Conservation (phyloP, 1,284 basidiomycete genomes). For the Trichosporon sp. region DNA sequence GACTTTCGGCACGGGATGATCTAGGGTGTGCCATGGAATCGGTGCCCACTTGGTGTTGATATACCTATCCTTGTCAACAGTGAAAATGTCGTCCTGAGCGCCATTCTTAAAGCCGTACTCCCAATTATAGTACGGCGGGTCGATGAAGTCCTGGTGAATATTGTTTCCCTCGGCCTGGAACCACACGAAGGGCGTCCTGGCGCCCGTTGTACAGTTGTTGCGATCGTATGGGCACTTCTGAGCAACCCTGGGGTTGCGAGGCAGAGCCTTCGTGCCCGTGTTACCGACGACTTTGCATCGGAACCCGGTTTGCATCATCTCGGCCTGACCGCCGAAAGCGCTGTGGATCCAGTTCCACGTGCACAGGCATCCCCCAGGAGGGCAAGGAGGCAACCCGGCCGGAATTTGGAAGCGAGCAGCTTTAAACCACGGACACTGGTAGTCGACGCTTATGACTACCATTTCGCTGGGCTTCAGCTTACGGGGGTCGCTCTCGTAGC, state of each 20-base stretch:
- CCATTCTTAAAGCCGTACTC: slow-evolving; percentile 7
- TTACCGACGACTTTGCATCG: slow-evolving; percentile 5
- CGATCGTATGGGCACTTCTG: slow-evolving; percentile 10
- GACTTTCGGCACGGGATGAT: background rate
- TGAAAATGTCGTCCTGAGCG: slow-evolving; percentile 8
- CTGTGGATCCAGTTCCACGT: slow-evolving; percentile 50
- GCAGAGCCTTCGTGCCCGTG: slow-evolving; percentile 44
- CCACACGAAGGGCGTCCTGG: slow-evolving; percentile 1
- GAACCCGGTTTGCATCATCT: slow-evolving; percentile 6
- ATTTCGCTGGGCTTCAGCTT: background rate
- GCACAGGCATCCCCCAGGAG: slow-evolving; percentile 61
- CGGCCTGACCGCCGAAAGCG: background rate
- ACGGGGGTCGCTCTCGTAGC: background rate
- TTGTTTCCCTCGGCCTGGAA: slow-evolving; percentile 4
- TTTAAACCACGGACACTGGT: background rate
- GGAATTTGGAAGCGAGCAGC: background rate
- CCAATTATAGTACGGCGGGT: slow-evolving; percentile 5
- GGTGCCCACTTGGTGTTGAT: background rate
- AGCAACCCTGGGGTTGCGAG: background rate
- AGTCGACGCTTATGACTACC: background rate
- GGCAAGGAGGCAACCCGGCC: slow-evolving; percentile 58
- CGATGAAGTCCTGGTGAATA: slow-evolving; percentile 2
- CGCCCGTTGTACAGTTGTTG: slow-evolving; percentile 9
- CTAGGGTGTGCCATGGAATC: background rate
- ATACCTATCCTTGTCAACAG: background rate